phyloP scores from a whole-genome alignment of 2,329 filamentous ascomycete species.

The Paraconiothyrium sp. region DNA sequence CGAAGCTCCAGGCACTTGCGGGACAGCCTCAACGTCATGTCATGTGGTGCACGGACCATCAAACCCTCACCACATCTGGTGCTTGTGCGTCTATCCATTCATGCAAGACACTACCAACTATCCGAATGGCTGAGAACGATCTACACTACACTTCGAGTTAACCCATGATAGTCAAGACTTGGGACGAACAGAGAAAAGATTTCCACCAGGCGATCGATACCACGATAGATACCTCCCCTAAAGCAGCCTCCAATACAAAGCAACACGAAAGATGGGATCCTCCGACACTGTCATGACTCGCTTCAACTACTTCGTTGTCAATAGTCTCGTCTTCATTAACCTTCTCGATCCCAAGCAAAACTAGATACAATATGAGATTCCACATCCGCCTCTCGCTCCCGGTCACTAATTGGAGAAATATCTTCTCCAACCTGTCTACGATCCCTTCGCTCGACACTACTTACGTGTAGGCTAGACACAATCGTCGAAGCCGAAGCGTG shows the following conservation, averaged over 20 bases:
- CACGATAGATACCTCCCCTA: no score
- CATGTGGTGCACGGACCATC: background rate
- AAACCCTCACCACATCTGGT: background rate
- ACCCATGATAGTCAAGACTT: no score
- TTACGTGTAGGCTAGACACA: conserved; percentile 23
- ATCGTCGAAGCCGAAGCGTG: conserved; percentile 18
- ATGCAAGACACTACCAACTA: no score
- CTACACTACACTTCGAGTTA: no score
- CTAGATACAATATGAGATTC: conserved; percentile 14
- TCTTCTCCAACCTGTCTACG: background rate
- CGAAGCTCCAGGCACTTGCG: conserved; percentile 6
- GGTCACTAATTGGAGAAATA: background rate
- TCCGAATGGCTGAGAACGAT: no score
- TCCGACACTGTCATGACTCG: no score
- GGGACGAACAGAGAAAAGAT: no score
- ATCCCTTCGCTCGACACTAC: background rate
- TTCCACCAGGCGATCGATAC: no score
- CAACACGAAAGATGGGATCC: no score
- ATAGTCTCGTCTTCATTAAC: background rate
- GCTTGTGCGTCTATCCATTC: no score
- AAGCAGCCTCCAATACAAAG: no score
- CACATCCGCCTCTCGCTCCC: background rate
- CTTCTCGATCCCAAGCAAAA: conserved; percentile 2
- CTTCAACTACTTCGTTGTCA: background rate
- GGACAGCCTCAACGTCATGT: conserved; percentile 5